Percentiles rank a stretch among this genome's conserved stretches.
Evolutionary conservation across 768 basidiomycete genomes (phyloP).

Genomic region (Jaapia argillacea): DNA sequence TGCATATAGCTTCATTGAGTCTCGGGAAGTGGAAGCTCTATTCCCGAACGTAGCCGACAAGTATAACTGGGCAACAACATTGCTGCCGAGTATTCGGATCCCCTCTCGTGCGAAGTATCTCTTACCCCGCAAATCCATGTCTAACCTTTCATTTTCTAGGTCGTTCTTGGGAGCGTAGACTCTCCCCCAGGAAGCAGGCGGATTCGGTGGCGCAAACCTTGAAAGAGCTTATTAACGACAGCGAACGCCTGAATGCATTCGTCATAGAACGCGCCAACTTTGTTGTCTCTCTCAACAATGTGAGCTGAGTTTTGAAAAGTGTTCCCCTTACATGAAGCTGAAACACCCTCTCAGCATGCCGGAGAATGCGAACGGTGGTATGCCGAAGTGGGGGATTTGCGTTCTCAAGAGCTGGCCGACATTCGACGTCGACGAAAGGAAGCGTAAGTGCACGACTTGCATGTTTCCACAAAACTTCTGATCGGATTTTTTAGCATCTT

Average conservation of each 20-base stretch:
- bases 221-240: not conserved
- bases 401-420: not conserved
- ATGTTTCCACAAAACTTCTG: not conserved
- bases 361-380: not conserved
- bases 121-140: too few relatives aligned
- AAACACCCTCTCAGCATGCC: not conserved
- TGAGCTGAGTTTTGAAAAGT: not conserved
- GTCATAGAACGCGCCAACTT: not conserved
- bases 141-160: too few relatives aligned
- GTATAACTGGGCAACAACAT: not conserved
- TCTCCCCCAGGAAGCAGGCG: too few relatives aligned
- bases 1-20: not conserved
- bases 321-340: not conserved
- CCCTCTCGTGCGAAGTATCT: too few relatives aligned
- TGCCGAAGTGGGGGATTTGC: not conserved
- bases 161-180: too few relatives aligned
- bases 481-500: not conserved
- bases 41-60: not conserved
- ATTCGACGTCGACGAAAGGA: not conserved
- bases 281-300: not conserved
- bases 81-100: not conserved
- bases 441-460: not conserved
- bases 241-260: not conserved
- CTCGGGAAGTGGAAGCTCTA: too few relatives aligned
- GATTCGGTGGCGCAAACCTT: too few relatives aligned